A percentile compares a stretch with the other conserved stretches of the same genome.
These are phyloP conservation scores for Alternaria burnsii DNA, from an alignment of 2,329 filamentous ascomycete genomes.

Conservation along the genomic window DNA sequence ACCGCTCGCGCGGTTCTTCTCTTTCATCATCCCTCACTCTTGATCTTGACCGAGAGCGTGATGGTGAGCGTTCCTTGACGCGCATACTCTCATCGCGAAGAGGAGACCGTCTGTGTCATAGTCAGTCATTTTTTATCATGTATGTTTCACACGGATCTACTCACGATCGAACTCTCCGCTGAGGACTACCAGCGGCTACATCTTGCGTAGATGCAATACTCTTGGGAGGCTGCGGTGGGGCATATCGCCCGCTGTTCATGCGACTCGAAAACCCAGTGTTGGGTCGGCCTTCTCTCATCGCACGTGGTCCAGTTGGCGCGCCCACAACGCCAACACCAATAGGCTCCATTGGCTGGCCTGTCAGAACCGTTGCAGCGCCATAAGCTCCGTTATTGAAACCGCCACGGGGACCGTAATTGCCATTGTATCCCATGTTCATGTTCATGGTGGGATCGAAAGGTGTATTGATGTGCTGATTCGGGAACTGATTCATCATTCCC, in stretches of 20 bases:
- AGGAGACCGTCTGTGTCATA: slow-evolving; percentile 39
- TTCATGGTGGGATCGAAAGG: slow-evolving; percentile 51
- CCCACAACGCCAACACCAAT: slow-evolving; percentile 67
- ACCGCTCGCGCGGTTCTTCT: slow-evolving; percentile 31
- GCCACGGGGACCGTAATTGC: slow-evolving; percentile 56
- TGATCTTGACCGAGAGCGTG: slow-evolving; percentile 53
- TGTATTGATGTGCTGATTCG: slow-evolving; percentile 60
- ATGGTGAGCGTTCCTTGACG: slow-evolving; percentile 50
- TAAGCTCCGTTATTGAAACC: slow-evolving; percentile 52
- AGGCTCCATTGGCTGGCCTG: slow-evolving; percentile 45
- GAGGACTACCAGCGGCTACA: slow-evolving; percentile 32
- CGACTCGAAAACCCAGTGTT: slow-evolving; percentile 78
- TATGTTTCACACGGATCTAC: slow-evolving; percentile 14
- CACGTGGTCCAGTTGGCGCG: slow-evolving; percentile 91
- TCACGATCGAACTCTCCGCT: slow-evolving; percentile 43
- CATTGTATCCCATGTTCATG: slow-evolving; percentile 51
- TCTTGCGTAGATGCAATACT: slow-evolving; percentile 33
- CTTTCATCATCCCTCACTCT: slow-evolving; percentile 35
- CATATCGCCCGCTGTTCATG: slow-evolving; percentile 50
- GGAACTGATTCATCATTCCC: slow-evolving; percentile 56
- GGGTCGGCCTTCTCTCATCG: slow-evolving; percentile 87
- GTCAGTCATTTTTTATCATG: slow-evolving; percentile 12
- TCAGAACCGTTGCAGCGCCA: slow-evolving; percentile 49
- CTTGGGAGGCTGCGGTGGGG: slow-evolving; percentile 27
- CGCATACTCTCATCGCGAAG: slow-evolving; percentile 46